Percentiles rank a stretch among this genome's conserved stretches.
Evolutionary conservation across 306 rosid genomes (phyloP).

Genomic region (Cucumis hystrix): DNA sequence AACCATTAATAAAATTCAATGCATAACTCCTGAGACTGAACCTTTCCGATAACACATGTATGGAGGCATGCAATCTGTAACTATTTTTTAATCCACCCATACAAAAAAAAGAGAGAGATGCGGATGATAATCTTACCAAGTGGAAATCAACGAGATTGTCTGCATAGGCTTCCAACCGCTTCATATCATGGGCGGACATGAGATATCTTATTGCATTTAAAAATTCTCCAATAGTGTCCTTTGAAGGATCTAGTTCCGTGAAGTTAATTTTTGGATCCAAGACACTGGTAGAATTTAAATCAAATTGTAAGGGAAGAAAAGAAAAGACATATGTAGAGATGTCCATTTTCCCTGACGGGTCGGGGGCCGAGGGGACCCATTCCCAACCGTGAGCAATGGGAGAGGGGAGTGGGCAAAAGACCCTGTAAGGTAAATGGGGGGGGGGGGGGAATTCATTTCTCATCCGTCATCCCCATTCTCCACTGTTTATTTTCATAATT

Average conservation of each 20-base stretch:
- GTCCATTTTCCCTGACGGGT: too few species aligned
- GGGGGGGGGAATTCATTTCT: too few species aligned
- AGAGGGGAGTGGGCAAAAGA: too few species aligned
- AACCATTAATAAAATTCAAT: not conserved
- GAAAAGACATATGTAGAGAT: not conserved
- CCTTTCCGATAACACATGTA: not conserved
- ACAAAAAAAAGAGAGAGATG: not conserved
- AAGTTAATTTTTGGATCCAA: slow-evolving; percentile 83
- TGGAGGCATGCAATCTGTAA: not conserved
- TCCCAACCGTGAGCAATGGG: too few species aligned
- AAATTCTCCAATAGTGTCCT: slow-evolving; percentile 19
- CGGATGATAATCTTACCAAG: slow-evolving; percentile 45
- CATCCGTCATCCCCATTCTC: too few species aligned
- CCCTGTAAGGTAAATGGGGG: too few species aligned
- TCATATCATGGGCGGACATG: slow-evolving; percentile 75
- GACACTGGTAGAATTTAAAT: slow-evolving; percentile 40
- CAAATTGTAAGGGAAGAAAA: slow-evolving; percentile 13
- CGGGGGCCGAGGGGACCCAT: too few species aligned
- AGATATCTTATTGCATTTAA: slow-evolving; percentile 41
- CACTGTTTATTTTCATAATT: too few species aligned
- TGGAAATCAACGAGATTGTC: slow-evolving; percentile 68
- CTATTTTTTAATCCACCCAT: not conserved
- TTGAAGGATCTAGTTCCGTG: slow-evolving; percentile 28
- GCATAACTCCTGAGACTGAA: too few species aligned
- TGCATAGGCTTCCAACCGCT: slow-evolving; percentile 84